Evolutionary conservation across 306 rosid genomes (phyloP), one percentile per base, ranked within the genome.

Genomic region (Sphenostylis stenocarpa): DNA sequence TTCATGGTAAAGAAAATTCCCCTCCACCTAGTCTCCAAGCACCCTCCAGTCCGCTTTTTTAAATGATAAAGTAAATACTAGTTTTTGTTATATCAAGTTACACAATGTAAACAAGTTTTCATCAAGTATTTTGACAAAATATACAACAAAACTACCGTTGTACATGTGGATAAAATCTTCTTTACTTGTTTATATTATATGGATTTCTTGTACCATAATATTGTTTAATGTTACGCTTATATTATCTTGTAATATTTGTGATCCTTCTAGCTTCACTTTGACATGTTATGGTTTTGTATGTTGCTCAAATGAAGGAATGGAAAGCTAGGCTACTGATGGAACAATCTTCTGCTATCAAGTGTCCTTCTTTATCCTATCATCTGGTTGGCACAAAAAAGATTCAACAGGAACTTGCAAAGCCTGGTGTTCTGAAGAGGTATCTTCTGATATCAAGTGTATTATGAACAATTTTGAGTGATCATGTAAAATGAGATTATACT

Each of bases 311-410:
- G 81, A 76, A 95, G 99, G 99, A 92, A 77, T 95, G 99, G 99
- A 84, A 84, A 60, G 97, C 97, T 45, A 89, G 97, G 89, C 89
- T 95, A 73, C 80, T 92, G 60, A 83, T 90, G 81, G 99, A 95
- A 83, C 92, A 81, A 76, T 95, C 99, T 74, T 95, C 97, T 69
- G 96, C 99, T 60, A 39, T 92, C 77, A 95, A 95, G 78, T 90
- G 97, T 76, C 99, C 99, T 67, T 95, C 99, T 53, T 88, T 95
- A 83, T 92, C 97, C 73, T 95, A 95, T 89, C 99, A 95, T 85
- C 80, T 95, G 79, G 92, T 64, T 31, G 99, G 99, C 74, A 76
- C 99, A 53, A 95, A 95, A 80, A 95, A 90, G 86, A 85, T 95
- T 89, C 99, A 95, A 76, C 97, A 95, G 73, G 97, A 95, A 82